These are phyloP conservation scores for Cladophialophora yegresii DNA, from an alignment of 2,329 filamentous ascomycete genomes.

Conservation along the genomic window DNA sequence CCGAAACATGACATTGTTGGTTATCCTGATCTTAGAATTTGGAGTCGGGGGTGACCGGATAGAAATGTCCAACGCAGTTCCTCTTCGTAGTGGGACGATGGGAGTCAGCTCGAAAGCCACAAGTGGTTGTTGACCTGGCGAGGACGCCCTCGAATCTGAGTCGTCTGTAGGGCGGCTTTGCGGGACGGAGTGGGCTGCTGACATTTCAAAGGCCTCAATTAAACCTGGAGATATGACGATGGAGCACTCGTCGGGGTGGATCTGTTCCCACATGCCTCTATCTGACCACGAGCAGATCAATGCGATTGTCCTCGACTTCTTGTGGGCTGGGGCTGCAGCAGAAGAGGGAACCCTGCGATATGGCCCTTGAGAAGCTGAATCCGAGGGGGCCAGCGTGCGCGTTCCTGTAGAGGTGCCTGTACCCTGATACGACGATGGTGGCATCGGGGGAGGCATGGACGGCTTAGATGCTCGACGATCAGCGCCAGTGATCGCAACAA, in stretches of 20 bases:
- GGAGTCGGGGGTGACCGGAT: conserved; percentile 81
- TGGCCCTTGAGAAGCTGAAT: conserved; percentile 77
- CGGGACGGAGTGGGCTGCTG: conserved; percentile 46
- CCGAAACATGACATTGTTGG: conserved; percentile 88
- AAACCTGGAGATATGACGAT: conserved; percentile 65
- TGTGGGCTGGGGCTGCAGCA: conserved; percentile 43
- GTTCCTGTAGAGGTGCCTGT: conserved; percentile 46
- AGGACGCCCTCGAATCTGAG: conserved; percentile 35
- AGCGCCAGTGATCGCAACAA: conserved; percentile 39
- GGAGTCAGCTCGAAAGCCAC: conserved; percentile 84
- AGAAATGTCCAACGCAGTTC: conserved; percentile 89
- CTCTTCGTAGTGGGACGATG: conserved; percentile 82
- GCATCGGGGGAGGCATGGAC: conserved; percentile 41
- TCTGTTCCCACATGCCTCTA: conserved; percentile 61
- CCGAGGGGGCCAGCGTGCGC: conserved; percentile 72
- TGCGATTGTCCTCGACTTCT: conserved; percentile 59
- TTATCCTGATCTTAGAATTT: conserved; percentile 68
- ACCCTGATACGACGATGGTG: conserved; percentile 34
- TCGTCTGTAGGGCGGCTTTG: conserved; percentile 35
- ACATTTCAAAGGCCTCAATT: conserved; percentile 64
- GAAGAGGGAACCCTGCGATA: conserved; percentile 56
- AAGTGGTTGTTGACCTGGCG: conserved; percentile 51
- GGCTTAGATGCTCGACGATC: conserved; percentile 47
- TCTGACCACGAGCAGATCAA: conserved; percentile 66
- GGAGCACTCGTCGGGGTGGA: conserved; percentile 64